Conservation (phyloP, 2,329 filamentous ascomycete species). For the Periglandula ipomoeae region DNA sequence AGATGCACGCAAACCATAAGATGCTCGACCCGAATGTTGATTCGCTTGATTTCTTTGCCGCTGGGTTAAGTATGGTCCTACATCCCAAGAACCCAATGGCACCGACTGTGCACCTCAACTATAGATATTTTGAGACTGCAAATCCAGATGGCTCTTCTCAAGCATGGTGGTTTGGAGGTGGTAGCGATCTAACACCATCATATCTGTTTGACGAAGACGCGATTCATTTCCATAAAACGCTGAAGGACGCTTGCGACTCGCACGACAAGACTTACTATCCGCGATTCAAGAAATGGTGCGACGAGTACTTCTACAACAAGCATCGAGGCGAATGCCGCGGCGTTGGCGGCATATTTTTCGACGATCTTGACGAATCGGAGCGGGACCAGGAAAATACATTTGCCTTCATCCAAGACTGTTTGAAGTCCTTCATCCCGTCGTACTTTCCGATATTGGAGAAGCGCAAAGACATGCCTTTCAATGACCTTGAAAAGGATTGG, state of each 20-base stretch:
- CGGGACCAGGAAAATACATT: constrained; percentile 86
- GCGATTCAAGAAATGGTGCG: constrained; percentile 96
- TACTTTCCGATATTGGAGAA: constrained; percentile 84
- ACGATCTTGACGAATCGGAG: constrained; percentile 82
- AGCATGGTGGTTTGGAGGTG: constrained; percentile 97
- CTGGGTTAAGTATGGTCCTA: constrained; percentile 84
- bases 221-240: constrained; percentile 88
- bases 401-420: constrained; percentile 75
- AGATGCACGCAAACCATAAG: constrained; percentile 94
- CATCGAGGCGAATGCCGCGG: constrained; percentile 82
- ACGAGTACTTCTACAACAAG: constrained; percentile 92
- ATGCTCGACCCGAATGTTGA: constrained; percentile 72
- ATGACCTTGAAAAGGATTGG: constrained; percentile 83
- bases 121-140: constrained; percentile 95
- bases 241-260: constrained; percentile 87
- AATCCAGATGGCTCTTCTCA: constrained; percentile 72
- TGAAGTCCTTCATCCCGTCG: constrained; percentile 79
- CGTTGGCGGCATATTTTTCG: constrained; percentile 95
- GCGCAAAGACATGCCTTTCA: constrained; percentile 87
- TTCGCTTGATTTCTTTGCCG: constrained; percentile 87
- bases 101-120: constrained; percentile 95
- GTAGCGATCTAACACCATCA: constrained; percentile 82
- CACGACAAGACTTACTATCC: constrained; percentile 91
- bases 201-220: constrained; percentile 97
- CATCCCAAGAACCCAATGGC: constrained; percentile 95